phyloP scores from a whole-genome alignment of 116 monocot species.

The Papilionanthe hybrid region DNA sequence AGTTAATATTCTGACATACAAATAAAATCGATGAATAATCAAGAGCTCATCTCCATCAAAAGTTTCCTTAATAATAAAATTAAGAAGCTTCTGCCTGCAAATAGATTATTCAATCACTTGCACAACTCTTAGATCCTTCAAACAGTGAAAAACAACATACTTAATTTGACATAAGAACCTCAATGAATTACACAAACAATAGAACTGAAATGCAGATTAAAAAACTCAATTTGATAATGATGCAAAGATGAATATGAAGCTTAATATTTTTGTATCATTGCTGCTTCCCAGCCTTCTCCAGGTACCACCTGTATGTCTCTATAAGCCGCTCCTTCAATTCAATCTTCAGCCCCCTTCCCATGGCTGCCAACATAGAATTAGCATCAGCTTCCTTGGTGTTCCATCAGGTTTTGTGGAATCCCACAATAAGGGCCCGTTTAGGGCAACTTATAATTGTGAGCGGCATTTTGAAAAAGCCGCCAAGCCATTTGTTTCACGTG shows the following conservation, averaged over 20 bases:
- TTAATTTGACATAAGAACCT: not conserved
- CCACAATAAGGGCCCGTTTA: no score
- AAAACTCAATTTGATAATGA: not conserved
- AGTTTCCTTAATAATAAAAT: not conserved
- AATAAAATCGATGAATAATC: not conserved
- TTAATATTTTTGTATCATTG: not conserved
- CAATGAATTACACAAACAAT: conserved; percentile 2
- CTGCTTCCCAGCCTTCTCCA: conserved; percentile 49
- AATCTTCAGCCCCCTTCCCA: conserved; percentile 76
- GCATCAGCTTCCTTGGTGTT: conserved; percentile 85
- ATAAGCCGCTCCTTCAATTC: conserved; percentile 54
- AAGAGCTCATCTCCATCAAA: not conserved
- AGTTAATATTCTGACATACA: not conserved
- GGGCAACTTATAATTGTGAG: no score
- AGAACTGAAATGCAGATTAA: not conserved
- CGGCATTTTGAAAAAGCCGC: no score
- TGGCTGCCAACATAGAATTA: conserved; percentile 44
- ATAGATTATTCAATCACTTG: not conserved
- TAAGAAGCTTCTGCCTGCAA: not conserved
- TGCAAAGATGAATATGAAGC: not conserved
- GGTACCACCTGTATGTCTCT: conserved; percentile 81
- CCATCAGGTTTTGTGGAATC: conserved; percentile 75
- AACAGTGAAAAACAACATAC: not conserved
- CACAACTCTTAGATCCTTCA: not conserved
- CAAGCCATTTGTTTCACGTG: no score